These are phyloP conservation scores for Aspergillus ibericus DNA, from an alignment of 2,329 filamentous ascomycete species.

Conservation along the genomic window DNA sequence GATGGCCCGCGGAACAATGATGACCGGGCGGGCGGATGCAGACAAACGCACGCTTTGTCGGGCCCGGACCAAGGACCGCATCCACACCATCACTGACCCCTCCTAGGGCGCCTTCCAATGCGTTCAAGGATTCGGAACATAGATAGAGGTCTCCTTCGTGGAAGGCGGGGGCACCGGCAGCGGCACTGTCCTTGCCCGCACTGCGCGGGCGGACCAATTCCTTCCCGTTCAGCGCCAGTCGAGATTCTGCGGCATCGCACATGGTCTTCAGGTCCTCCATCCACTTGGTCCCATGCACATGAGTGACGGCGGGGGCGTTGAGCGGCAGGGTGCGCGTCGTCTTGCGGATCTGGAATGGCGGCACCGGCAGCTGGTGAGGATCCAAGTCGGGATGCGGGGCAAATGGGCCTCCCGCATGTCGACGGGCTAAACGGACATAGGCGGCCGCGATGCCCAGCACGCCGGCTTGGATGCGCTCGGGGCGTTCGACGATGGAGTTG, in stretches of 20 bases:
- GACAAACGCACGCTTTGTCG: slow-evolving; percentile 79
- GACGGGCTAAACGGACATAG: slow-evolving; percentile 84
- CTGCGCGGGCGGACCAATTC: slow-evolving; percentile 67
- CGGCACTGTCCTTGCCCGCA: slow-evolving; percentile 39
- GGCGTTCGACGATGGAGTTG: slow-evolving; percentile 84
- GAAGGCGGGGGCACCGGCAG: slow-evolving; percentile 54
- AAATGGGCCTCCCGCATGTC: slow-evolving; percentile 69
- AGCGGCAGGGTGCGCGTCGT: slow-evolving; percentile 71
- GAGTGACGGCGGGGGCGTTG: slow-evolving; percentile 74
- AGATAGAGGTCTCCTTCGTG: slow-evolving; percentile 92
- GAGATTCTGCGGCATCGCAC: slow-evolving; percentile 77
- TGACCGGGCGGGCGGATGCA: slow-evolving; percentile 91
- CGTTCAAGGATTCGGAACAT: slow-evolving; percentile 78
- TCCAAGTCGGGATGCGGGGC: slow-evolving; percentile 66
- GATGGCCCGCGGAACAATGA: slow-evolving; percentile 85
- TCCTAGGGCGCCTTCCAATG: slow-evolving; percentile 86
- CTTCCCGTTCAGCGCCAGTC: slow-evolving; percentile 72
- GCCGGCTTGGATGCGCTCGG: slow-evolving; percentile 83
- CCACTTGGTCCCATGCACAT: slow-evolving; percentile 88
- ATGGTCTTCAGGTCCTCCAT: slow-evolving; percentile 87
- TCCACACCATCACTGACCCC: slow-evolving; percentile 94
- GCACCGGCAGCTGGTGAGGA: slow-evolving; percentile 54
- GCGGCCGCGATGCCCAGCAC: slow-evolving; percentile 80
- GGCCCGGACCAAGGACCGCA: slow-evolving; percentile 66
- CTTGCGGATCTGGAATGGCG: slow-evolving; percentile 83